Evolutionary conservation across 129 eudicot species (phyloP), one percentile per base, ranked within the genome.

Genomic region (Escallonia herrerae): DNA sequence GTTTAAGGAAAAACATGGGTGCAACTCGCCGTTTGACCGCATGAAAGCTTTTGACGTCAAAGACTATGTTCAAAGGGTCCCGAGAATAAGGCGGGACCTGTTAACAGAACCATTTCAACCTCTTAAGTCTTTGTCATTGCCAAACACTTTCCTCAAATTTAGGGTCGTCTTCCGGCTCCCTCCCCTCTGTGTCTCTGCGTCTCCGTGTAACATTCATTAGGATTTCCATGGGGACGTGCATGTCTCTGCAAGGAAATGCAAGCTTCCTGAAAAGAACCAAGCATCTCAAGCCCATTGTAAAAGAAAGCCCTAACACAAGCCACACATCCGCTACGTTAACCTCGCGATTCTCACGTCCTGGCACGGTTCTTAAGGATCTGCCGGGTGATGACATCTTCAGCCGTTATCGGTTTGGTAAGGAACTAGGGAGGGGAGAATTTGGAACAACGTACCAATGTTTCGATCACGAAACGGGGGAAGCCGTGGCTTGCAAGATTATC

Each of bases 221-320:
- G n/a, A n/a, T n/a, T 79, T 75, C 81, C 83, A 87, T 87, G 95
- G 95, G 95, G 68, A 72, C 87, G 60, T 87, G 95, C 95, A 84
- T 87, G 72, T 87, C 95, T 74, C 65, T 81, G 51, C 73, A 65
- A 40, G 80, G 71, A 43, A 68, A 69, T 57, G 65, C 78, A 58
- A 47, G 7, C 50, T 33, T 71, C 60, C 56, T 65, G 60, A 83
- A 70, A 47, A 86, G 43, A 68, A 70, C 64, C 62, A 77, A 63
- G 45, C 81, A 74, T 15, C 54, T 66, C 63, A 78, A 75, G 41
- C 53, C 57, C 33, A 46, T 65, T 15, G 64, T 65, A 52, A 65
- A 37, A 54, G 53, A 58, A 7, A 47, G 42, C 62, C 53, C 42
- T 46, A 40, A n/a, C 0, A n/a, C 5, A 3, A 37, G 57, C 13